These are phyloP conservation scores for Pulveroboletus ravenelii DNA, from an alignment of 768 basidiomycete genomes.

Conservation along the genomic window DNA sequence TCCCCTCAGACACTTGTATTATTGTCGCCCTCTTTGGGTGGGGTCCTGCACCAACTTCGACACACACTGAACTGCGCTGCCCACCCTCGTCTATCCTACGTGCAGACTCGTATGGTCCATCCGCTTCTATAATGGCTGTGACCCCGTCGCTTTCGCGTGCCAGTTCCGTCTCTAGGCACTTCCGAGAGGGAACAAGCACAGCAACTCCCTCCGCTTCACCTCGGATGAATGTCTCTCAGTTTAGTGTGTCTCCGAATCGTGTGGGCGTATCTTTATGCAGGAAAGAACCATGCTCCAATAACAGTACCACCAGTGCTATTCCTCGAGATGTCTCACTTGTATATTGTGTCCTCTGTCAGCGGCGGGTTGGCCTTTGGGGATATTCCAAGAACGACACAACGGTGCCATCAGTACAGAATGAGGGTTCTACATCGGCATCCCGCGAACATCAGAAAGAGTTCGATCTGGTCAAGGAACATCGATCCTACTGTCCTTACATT, in stretches of 20 bases:
- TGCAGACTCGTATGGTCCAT: conserved; percentile 25
- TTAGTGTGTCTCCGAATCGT: conserved; percentile 14
- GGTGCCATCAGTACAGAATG: conserved; percentile 5
- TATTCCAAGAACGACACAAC: conserved; percentile 38
- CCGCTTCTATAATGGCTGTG: conserved; percentile 27
- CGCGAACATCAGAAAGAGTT: conserved; percentile 43
- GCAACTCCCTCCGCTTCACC: conserved; percentile 21
- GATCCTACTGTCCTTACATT: conserved; percentile 83
- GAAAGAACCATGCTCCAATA: conserved; percentile 5
- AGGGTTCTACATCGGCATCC: conserved; percentile 18
- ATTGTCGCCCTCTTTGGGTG: conserved; percentile 48
- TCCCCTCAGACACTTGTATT: conserved; percentile 37
- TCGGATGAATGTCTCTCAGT: conserved; percentile 19
- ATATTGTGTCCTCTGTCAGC: conserved; percentile 66
- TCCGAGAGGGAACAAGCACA: conserved; percentile 17
- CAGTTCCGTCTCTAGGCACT: conserved; percentile 26
- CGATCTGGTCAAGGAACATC: conserved; percentile 76
- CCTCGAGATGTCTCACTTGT: conserved; percentile 48
- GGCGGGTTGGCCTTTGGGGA: conserved; percentile 77
- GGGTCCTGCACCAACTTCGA: conserved; percentile 33
- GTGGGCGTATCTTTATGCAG: conserved; percentile 1
- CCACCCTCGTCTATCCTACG: conserved; percentile 23
- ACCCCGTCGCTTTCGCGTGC: conserved; percentile 32
- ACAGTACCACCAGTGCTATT: neutral
- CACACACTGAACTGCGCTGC: conserved; percentile 8